A percentile compares a stretch with the other conserved stretches of the same genome.
phyloP scores from a whole-genome alignment of 2,329 filamentous ascomycete genomes.

The Colletotrichum magnum region DNA sequence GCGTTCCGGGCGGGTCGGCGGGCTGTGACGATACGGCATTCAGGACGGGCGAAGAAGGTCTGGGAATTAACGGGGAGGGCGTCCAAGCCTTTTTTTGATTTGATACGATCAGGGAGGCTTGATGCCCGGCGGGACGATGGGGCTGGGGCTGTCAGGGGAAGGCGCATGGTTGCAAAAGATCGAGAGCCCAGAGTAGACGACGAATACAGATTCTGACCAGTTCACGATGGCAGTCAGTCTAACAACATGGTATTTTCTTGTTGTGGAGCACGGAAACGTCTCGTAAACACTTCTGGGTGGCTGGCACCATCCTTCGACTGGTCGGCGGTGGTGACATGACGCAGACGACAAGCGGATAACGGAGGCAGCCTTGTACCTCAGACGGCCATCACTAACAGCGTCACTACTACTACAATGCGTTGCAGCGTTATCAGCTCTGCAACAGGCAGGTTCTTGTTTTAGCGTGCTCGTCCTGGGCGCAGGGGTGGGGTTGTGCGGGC shows the following conservation, averaged over 20 bases:
- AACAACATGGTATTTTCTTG: not conserved
- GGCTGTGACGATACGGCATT: slow-evolving; percentile 33
- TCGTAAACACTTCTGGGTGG: not conserved
- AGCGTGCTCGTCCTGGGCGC: slow-evolving; percentile 16
- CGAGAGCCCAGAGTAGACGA: slow-evolving; percentile 31
- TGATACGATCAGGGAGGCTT: slow-evolving; percentile 10
- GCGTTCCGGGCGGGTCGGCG: slow-evolving; percentile 33
- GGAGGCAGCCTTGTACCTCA: not conserved
- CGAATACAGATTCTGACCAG: slow-evolving; percentile 33
- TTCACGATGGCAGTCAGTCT: slow-evolving; percentile 5
- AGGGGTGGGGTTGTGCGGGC: slow-evolving; percentile 26
- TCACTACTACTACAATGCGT: fast-evolving
- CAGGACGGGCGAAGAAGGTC: slow-evolving; percentile 12
- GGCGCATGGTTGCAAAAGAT: slow-evolving; percentile 23
- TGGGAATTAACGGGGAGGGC: slow-evolving; percentile 10
- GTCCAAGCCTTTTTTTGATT: slow-evolving; percentile 21
- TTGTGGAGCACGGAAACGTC: not conserved
- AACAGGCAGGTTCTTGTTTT: slow-evolving; percentile 38
- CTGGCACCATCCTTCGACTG: not conserved
- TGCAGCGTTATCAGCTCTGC: slow-evolving; percentile 23
- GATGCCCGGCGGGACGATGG: slow-evolving; percentile 2
- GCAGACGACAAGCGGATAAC: too few relatives aligned
- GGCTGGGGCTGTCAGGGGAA: slow-evolving; percentile 7
- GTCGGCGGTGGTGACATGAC: too few relatives aligned
- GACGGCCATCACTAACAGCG: slow-evolving; percentile 20